Base-by-base conservation (phyloP, 2,329 filamentous ascomycete genomes). In the Talaromyces albobiverticillius region DNA sequence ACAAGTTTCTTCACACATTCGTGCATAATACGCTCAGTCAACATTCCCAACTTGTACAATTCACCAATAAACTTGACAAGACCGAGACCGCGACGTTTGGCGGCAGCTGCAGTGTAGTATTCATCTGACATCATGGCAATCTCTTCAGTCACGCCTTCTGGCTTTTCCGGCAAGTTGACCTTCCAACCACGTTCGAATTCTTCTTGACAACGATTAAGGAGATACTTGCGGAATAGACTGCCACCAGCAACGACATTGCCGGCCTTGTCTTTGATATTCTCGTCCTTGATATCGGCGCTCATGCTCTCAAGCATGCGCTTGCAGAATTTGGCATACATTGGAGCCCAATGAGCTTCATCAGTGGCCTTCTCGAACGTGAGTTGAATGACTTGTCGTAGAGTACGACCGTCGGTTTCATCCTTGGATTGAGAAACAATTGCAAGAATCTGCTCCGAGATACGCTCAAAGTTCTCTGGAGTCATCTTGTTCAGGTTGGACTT, bases 401-500 rank as follows among this genome's bases (percentile, higher is more conserved):
- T 97, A 55, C 93, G 89, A 42, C 94, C 94, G 66, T 99, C 94
- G 20, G 84, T 83, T 76, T 99, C 94, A 64, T 95, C 88, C 82
- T 96, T 96, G 51, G 93, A 97, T 71, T 99, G 94, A 20, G 85
- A 88, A 25, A 93, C 91, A 70, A 99, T 99, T 51, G 85, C 81
- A 26, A 99, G 82, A 59, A 99, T 96, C 72, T 96, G 91, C 59
- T 92, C 89, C 6, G 94, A 85, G 62, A 99, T 96, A 77, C 87
- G 91, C 70, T 96, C 92, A 66, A 99, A 99, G 70, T 97, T 99
- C 77, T 99, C 94, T 0, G 94, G 94, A 0, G 94, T 97, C 94
- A 99, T 97, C 87, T 99, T 99, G 85, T 99, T 99, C 66, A 99
- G 80, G 58, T 89, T 89, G 60, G 91, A 88, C 86, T 99, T 99